Conservation (phyloP, 306 rosid species). For the Rubus idaeus region DNA sequence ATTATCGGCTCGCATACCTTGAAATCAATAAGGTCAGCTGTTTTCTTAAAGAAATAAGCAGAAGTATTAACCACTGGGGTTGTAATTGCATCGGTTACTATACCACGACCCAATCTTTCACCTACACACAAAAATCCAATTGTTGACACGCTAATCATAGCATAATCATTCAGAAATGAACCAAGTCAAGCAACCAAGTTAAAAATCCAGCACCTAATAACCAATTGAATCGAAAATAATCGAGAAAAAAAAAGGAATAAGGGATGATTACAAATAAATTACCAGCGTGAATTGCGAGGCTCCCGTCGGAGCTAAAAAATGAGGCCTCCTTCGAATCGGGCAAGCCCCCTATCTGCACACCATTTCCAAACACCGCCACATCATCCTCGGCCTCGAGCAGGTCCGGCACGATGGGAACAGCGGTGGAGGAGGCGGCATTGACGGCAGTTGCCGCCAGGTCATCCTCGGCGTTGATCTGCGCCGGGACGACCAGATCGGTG, state of each 20-base stretch:
- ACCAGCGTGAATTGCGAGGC: constrained; percentile 81
- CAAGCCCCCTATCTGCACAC: constrained; percentile 37
- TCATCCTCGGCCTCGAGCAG: constrained; percentile 25
- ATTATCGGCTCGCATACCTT: constrained; percentile 48
- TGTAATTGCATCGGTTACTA: constrained; percentile 82
- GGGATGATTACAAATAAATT: not conserved
- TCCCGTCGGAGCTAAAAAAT: constrained; percentile 70
- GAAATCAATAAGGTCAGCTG: constrained; percentile 79
- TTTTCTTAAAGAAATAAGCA: constrained; percentile 74
- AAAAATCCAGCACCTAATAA: too few relatives aligned
- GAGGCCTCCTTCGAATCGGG: constrained; percentile 52
- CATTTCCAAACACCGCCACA: constrained; percentile 50
- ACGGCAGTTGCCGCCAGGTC: constrained; percentile 45
- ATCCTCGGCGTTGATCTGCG: constrained; percentile 1
- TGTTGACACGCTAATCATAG: constrained; percentile 14
- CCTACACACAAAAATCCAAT: constrained; percentile 43
- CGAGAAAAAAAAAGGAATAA: not conserved
- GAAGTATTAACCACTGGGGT: constrained; percentile 93
- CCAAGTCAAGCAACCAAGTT: not conserved
- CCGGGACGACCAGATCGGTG: constrained; percentile 26
- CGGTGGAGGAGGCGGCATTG: constrained; percentile 47
- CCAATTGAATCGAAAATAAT: not conserved
- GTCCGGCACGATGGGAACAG: constrained; percentile 12
- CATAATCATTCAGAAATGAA: constrained; percentile 17
- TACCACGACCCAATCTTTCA: constrained; percentile 88